Base-by-base conservation (phyloP, 768 basidiomycete species). In the Lentinula detonsa region DNA sequence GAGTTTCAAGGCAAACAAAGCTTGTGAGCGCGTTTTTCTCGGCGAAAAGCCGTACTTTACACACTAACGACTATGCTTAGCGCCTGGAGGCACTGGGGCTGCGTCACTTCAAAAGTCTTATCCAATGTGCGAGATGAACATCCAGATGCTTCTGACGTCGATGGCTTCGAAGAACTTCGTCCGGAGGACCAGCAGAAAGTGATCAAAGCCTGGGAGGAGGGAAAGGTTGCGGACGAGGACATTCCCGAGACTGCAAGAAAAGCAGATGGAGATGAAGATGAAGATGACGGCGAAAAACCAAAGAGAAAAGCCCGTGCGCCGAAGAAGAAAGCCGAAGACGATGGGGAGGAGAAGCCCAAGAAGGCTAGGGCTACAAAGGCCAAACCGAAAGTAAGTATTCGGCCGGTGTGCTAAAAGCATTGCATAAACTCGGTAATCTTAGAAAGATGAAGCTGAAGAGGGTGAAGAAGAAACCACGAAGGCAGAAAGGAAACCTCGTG, bases 31-130 rank as follows among this genome's bases (percentile, higher is more conserved):
- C 37, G 50, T 60, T 34, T 58, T 59, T 3, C 39, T 53, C 57
- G n/a, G n/a, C 3, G 5, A 33, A 16, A 23, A 51, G 33, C 16
- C 3, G 11, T 9, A 40, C 3, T 46, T 15, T 16, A 34, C 51
- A 42, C 33, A 37, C 50, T 40, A 15, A 9, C 40, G 11, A 34
- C 18, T 51, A 37, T n/a, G 55, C 31, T 23, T 51, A 92, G 90
- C 68, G 71, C 79, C 37, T 96, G 91, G 91, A 85, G 92, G 64
- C 94, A 96, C 68, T 96, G 93, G 93, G 93, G 93, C 18, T 95
- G 94, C 69, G 80, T 82, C 6, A 93, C 93, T 0, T 48, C 78
- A 18, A 85, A 81, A 67, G 84, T 94, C 53, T 66, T 96, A 35
- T 69, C 68, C 21, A 95, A 93, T 69, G 77, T 91, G 72, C 90